Base-by-base conservation (phyloP, 495 filamentous ascomycete genomes). In the Penicillium verhagenii region DNA sequence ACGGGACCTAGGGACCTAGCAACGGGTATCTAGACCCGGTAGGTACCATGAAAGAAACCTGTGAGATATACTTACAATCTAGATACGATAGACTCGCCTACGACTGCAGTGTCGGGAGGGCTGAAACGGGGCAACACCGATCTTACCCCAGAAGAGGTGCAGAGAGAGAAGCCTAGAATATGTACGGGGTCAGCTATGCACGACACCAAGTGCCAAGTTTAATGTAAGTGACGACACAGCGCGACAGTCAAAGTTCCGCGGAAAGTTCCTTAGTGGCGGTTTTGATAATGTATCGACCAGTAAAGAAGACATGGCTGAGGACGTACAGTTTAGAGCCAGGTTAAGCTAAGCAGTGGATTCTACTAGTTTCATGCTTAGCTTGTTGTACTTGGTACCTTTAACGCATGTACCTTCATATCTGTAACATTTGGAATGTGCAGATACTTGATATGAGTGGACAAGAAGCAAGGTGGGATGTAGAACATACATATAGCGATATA, bases 181-280 rank as follows among this genome's bases (percentile, higher is more conserved):
- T 19, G 53, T n/a, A n/a, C n/a, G n/a, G n/a, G n/a, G n/a, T 65
- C 62, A 65, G 59, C 28, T 47, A 62, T 65, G 62, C 62, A 63
- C 56, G 59, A 57, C 62, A 65, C 58, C 21, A 29, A 48, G n/a
- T n/a, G n/a, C 11, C 19, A 31, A 52, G 28, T 31, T 21, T 47
- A 47, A 47, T 47, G 45, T 47, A 47, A 20, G 20, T 47, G 33
- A 51, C 45, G 44, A 48, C 54, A 35, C 31, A 23, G 59, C 47
- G 48, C 59, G 52, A 23, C 47, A 16, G 47, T 28, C n/a, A 21
- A 43, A 43, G 18, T 33, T 25, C 46, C 37, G 47, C 25, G 31
- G 19, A 49, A 33, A 33, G 25, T 18, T 19, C 11, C 19, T 20
- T 23, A 24, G 23, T 28, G 44, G 16, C n/a, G 16, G 24, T 18